These are phyloP conservation scores for Lathyrus oleraceus DNA, from an alignment of 306 rosid genomes.

Conservation along the genomic window DNA sequence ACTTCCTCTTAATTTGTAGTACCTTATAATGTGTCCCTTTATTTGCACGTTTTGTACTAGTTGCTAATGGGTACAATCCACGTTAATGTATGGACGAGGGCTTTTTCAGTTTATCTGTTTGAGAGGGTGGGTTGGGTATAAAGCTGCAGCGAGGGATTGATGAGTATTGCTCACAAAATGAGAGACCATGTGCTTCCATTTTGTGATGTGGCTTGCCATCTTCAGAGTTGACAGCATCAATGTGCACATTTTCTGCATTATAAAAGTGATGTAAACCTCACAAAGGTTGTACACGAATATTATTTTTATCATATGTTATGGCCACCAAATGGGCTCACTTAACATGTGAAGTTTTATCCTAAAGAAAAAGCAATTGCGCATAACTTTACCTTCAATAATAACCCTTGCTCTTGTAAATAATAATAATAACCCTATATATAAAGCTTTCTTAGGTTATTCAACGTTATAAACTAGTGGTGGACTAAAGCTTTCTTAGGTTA, in stretches of 20 bases:
- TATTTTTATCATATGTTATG: constrained; percentile 42
- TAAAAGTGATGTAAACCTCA: constrained; percentile 57
- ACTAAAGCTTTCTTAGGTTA: too few species aligned
- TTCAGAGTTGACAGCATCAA: constrained; percentile 41
- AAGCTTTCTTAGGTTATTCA: too few species aligned
- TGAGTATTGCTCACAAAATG: constrained; percentile 33
- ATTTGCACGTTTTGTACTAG: constrained; percentile 7
- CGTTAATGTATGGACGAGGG: not conserved
- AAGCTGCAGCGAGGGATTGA: constrained; percentile 25
- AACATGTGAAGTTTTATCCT: constrained; percentile 40
- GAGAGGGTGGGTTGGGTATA: constrained; percentile 5
- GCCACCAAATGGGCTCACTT: constrained; percentile 54
- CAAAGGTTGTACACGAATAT: constrained; percentile 45
- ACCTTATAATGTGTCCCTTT: not conserved
- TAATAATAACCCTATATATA: too few species aligned
- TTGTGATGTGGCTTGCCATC: constrained; percentile 54
- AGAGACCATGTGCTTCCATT: constrained; percentile 48
- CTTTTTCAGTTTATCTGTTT: not conserved
- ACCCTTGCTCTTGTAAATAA: constrained; percentile 1
- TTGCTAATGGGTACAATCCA: not conserved
- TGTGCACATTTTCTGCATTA: constrained; percentile 34
- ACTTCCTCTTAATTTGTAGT: not conserved
- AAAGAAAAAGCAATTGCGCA: constrained; percentile 33
- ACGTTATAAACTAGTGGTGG: too few species aligned
- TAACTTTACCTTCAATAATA: constrained; percentile 34